Evolutionary conservation across 352 stramenopile genomes (phyloP).

Genomic region (Aphanomyces invadans): DNA sequence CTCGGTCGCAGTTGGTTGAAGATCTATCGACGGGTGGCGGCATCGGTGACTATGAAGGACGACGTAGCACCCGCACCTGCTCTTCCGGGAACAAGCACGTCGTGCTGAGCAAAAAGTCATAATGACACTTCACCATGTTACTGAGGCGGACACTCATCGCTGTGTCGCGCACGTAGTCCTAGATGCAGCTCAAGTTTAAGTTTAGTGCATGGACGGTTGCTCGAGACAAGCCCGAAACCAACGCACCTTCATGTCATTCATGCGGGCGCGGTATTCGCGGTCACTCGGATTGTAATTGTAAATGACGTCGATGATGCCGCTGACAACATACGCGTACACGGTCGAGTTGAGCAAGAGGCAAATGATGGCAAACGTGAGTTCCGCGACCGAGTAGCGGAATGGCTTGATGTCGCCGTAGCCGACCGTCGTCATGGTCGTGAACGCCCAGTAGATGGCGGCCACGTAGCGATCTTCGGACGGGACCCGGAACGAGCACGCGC

Average conservation of each 20-base stretch:
- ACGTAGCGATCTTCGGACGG: conserved; percentile 59
- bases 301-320: conserved; percentile 73
- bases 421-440: conserved; percentile 87
- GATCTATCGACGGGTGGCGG: no score
- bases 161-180: conserved; percentile 67
- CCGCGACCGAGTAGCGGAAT: conserved; percentile 62
- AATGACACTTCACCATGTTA: conserved; percentile 48
- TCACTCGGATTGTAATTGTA: conserved; percentile 68
- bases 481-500: conserved; percentile 38
- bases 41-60: no score
- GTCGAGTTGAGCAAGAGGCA: conserved; percentile 75
- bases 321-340: conserved; percentile 76
- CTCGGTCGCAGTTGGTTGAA: conserved; percentile 76
- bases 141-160: conserved; percentile 44
- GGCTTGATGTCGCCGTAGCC: conserved; percentile 77
- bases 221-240: no score
- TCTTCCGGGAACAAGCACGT: conserved; percentile 62
- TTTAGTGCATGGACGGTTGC: no score
- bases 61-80: conserved; percentile 35
- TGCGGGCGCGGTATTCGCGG: conserved; percentile 59
- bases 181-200: no score
- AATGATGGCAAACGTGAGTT: conserved; percentile 61
- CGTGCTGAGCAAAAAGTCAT: conserved; percentile 14
- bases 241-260: conserved; percentile 73
- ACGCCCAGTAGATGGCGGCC: conserved; percentile 80